phyloP scores from a whole-genome alignment of 495 filamentous ascomycete species.

The Cudoniella acicularis region DNA sequence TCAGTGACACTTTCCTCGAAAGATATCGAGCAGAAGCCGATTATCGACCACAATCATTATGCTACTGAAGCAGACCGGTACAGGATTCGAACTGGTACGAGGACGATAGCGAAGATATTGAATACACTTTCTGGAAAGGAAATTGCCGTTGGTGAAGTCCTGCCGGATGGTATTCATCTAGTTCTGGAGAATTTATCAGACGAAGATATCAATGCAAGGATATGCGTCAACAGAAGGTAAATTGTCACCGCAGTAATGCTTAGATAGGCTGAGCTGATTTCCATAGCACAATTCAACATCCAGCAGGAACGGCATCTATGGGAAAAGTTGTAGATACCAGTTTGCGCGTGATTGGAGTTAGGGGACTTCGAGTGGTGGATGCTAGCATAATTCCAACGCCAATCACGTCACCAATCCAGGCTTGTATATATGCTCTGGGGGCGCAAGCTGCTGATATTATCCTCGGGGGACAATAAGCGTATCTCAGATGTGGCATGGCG shows the following conservation, averaged over 20 bases:
- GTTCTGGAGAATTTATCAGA: neutral
- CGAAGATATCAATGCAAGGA: neutral
- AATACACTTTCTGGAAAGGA: neutral
- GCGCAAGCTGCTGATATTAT: neutral
- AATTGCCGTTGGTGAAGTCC: neutral
- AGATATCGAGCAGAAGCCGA: constrained; percentile 33
- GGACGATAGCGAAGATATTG: neutral
- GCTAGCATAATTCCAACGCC: neutral
- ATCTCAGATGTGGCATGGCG: no score
- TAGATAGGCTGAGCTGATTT: neutral
- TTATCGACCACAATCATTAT: constrained; percentile 46
- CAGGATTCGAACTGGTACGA: constrained; percentile 27
- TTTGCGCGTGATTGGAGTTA: neutral
- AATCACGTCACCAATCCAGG: neutral
- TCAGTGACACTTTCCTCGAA: constrained; percentile 35
- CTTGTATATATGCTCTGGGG: neutral
- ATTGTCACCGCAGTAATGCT: neutral
- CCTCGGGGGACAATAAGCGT: neutral
- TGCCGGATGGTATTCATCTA: neutral
- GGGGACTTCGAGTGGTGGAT: neutral
- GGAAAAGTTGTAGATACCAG: neutral
- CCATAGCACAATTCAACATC: neutral
- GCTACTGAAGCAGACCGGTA: constrained; percentile 38
- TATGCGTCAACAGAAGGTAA: neutral
- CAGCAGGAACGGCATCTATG: neutral